A percentile compares a stretch with the other conserved stretches of the same genome.
phyloP scores from a whole-genome alignment of 2,329 filamentous ascomycete species.

The Cercospora canescens region DNA sequence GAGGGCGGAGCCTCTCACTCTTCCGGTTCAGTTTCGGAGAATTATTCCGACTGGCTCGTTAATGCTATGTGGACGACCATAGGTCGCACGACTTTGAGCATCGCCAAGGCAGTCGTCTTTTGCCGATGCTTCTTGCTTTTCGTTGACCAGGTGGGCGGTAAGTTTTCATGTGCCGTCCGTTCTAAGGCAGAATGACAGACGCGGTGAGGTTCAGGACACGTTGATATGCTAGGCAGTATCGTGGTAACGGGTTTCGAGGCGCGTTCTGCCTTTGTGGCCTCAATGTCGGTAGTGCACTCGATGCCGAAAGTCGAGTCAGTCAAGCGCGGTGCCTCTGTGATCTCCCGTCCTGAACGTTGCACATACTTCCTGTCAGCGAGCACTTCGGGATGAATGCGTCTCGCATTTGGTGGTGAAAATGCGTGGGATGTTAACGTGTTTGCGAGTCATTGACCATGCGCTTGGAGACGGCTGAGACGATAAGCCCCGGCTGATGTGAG shows the following conservation, averaged over 20 bases:
- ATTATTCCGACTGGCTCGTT: neutral
- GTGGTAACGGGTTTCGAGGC: neutral
- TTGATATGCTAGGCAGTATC: neutral
- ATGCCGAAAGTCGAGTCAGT: slow-evolving; percentile 1
- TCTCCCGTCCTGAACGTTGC: neutral
- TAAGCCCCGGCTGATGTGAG: neutral
- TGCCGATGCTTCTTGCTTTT: neutral
- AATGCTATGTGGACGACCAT: neutral
- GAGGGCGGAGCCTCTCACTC: neutral
- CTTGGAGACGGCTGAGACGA: neutral
- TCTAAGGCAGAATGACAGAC: slow-evolving; percentile 4
- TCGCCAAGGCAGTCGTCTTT: neutral
- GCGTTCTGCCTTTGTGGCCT: neutral
- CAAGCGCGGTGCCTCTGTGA: neutral
- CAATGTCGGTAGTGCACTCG: neutral
- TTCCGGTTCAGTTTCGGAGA: neutral
- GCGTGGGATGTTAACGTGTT: neutral
- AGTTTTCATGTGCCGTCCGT: neutral
- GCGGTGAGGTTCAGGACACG: slow-evolving; percentile 7
- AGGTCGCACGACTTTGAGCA: neutral
- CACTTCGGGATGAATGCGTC: neutral
- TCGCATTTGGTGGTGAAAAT: neutral
- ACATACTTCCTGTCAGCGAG: neutral
- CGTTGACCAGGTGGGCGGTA: neutral
- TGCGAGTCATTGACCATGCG: neutral